Evolutionary conservation across 208 protist species (phyloP), one percentile per base, ranked within the genome.

Genomic region (Leishmania aethiopica): DNA sequence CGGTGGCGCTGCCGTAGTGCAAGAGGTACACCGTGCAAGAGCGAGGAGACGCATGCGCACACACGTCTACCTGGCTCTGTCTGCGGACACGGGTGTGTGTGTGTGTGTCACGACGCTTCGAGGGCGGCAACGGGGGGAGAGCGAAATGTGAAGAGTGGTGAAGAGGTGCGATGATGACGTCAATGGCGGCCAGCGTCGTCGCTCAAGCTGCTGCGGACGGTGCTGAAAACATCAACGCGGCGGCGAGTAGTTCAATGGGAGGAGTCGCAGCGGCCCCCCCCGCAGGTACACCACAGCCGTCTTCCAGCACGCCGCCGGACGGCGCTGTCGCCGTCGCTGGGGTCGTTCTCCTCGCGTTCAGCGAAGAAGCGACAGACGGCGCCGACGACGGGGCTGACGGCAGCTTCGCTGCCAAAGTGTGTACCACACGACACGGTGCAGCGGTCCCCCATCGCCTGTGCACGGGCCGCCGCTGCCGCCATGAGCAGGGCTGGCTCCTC

Each of bases 121-220:
- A 62, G 57, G 25, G 57, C 13, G 57, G 5, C 22, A 28, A 60
- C 6, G 22, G 55, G 22, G 57, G 57, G 7, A 32, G 57, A 62
- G 28, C 6, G 28, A 62, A 25, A n/a, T 1, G 19, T 62, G 7
- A 62, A n/a, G 57, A 25, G 22, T 62, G 57, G 57, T 3, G 25
- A 62, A 11, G 25, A n/a, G 25, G 15, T n/a, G 25, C 25, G 3
- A 62, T n/a, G 57, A n/a, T 17, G 25, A 62, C 28, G 57, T n/a
- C 57, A 4, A 62, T n/a, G 57, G 57, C 25, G 25, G 8, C 49
- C 15, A 79, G 74, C 15, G 74, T 83, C 32, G 42, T 17, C 22
- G 74, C 74, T 19, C 72, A n/a, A 13, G 35, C 74, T 6, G 80
- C 80, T 8, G 74, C 80, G 7, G 64, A 74, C 22, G 74, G 80